Percentiles rank a stretch among this genome's conserved stretches.
phyloP scores from a whole-genome alignment of 768 basidiomycete genomes.

The Termitomyces sp. region DNA sequence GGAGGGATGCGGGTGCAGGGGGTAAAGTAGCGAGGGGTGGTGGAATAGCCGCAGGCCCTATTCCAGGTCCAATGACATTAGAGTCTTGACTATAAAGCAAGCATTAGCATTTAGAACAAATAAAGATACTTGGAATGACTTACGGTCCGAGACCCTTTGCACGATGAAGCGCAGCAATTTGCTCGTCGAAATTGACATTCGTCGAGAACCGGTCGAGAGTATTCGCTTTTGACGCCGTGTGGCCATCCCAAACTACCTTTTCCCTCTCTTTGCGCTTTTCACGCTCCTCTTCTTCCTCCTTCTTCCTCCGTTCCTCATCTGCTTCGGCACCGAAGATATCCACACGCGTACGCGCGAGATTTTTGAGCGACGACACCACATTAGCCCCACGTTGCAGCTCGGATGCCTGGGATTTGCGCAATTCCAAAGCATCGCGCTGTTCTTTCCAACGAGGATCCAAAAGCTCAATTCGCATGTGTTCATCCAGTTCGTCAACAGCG shows the following conservation, averaged over 20 bases:
- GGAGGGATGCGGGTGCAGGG: slow-evolving; percentile 69
- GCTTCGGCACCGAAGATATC: slow-evolving; percentile 96
- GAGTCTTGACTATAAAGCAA: slow-evolving; percentile 54
- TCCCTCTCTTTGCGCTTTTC: slow-evolving; percentile 84
- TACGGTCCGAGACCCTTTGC: slow-evolving; percentile 88
- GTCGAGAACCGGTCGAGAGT: slow-evolving; percentile 93
- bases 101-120: slow-evolving; percentile 4
- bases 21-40: slow-evolving; percentile 64
- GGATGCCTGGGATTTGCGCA: slow-evolving; percentile 85
- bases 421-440: slow-evolving; percentile 84
- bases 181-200: slow-evolving; percentile 94
- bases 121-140: slow-evolving; percentile 28
- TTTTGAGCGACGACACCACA: slow-evolving; percentile 89
- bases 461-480: slow-evolving; percentile 97
- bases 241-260: slow-evolving; percentile 98
- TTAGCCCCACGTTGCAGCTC: slow-evolving; percentile 90
- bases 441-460: slow-evolving; percentile 99
- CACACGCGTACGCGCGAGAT: slow-evolving; percentile 91
- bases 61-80: slow-evolving; percentile 83
- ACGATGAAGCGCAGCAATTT: slow-evolving; percentile 95
- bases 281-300: slow-evolving; percentile 83
- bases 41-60: slow-evolving; percentile 76
- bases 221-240: slow-evolving; percentile 89
- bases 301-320: slow-evolving; percentile 86
- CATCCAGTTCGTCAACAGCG: slow-evolving; percentile 91